Evolutionary conservation across 1,139 yeast genomes (phyloP).

Genomic region (Suhomyces terraborum): DNA sequence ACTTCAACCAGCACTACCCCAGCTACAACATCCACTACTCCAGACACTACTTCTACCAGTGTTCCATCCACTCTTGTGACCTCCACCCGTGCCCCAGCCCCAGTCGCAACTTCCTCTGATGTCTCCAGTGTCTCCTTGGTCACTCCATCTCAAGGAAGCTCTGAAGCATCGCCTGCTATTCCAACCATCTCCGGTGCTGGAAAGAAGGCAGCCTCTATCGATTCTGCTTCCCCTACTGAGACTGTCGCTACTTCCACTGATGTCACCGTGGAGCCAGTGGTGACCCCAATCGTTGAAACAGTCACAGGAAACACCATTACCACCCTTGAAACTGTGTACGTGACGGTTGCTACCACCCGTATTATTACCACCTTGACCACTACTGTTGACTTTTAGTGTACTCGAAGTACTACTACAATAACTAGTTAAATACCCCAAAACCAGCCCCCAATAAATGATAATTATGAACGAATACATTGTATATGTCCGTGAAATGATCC

Average conservation of each 20-base stretch:
- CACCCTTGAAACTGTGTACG: constrained; percentile 17
- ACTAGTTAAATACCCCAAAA: background rate
- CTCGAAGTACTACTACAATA: background rate
- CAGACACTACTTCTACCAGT: constrained; percentile 4
- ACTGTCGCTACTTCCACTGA: constrained; percentile 2
- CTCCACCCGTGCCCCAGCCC: background rate
- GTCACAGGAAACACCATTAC: constrained; percentile 6
- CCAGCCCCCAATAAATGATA: background rate
- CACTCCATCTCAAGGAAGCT: background rate
- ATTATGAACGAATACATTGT: background rate
- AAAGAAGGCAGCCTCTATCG: too few relatives aligned
- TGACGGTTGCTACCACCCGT: constrained; percentile 16
- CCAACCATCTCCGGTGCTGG: constrained; percentile 3
- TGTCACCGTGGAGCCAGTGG: background rate
- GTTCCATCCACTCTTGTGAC: constrained; percentile 1
- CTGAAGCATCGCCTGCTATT: constrained; percentile 3
- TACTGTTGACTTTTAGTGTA: constrained; percentile 1
- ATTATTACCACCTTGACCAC: constrained; percentile 12
- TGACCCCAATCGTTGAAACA: background rate
- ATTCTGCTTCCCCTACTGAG: background rate
- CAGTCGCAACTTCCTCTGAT: background rate
- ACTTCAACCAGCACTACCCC: constrained; percentile 6
- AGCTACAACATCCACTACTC: constrained; percentile 4
- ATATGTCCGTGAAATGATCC: too few relatives aligned
- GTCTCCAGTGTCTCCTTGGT: background rate